Conservation (phyloP, 2,329 filamentous ascomycete genomes). For the Botryotinia narcissicola region DNA sequence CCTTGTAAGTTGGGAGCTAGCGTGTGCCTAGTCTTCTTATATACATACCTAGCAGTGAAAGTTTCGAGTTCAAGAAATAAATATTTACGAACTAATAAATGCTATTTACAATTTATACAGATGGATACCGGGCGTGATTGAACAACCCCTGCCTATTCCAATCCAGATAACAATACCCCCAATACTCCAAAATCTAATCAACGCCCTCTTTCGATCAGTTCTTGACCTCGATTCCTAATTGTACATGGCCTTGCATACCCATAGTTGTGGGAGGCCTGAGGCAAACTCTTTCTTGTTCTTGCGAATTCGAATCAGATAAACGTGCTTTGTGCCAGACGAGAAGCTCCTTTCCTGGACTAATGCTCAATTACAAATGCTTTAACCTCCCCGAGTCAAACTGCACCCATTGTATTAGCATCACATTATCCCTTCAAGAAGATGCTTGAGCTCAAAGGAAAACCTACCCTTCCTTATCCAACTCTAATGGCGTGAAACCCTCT, state of each 20-base stretch:
- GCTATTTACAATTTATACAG: conserved; percentile 5
- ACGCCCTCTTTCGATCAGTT: neutral
- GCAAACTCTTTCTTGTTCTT: neutral
- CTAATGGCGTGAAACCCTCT: conserved; percentile 36
- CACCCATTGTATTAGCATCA: conserved; percentile 24
- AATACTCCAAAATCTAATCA: neutral
- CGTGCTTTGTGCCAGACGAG: neutral
- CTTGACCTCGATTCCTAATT: neutral
- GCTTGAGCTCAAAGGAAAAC: conserved; percentile 14
- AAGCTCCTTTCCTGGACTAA: neutral
- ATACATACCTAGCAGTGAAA: neutral
- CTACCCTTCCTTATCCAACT: conserved; percentile 37
- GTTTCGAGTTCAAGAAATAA: neutral
- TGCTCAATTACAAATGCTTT: neutral
- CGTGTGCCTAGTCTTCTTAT: neutral
- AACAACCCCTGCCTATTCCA: neutral
- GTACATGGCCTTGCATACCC: neutral
- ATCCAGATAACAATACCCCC: neutral
- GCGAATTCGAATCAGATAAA: neutral
- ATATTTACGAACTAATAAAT: neutral
- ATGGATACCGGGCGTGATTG: neutral
- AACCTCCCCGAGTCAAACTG: conserved; percentile 32
- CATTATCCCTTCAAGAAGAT: neutral
- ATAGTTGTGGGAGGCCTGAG: neutral
- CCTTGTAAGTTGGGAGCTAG: neutral